Conservation (phyloP, 768 basidiomycete genomes). For the Agaricus bisporus region DNA sequence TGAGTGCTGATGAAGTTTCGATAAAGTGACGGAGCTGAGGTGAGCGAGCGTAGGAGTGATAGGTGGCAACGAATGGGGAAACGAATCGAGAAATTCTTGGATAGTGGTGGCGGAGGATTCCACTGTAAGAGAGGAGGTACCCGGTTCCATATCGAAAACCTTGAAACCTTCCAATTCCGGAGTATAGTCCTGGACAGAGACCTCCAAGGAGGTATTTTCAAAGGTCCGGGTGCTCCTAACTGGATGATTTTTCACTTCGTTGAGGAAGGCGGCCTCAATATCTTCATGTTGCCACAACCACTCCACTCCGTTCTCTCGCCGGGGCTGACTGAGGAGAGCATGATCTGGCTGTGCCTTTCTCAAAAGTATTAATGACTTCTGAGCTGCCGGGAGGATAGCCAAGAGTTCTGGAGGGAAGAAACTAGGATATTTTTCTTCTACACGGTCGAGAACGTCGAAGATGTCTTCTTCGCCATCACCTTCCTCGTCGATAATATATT, state of each 20-base stretch:
- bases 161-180: conserved; percentile 40
- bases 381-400: conserved; percentile 54
- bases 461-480: conserved; percentile 35
- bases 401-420: conserved; percentile 55
- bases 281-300: conserved; percentile 65
- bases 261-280: conserved; percentile 43
- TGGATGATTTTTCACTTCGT: not conserved
- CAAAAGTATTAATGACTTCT: conserved; percentile 63
- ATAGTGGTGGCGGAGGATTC: conserved; percentile 27
- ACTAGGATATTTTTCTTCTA: conserved; percentile 46
- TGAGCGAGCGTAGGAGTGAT: conserved; percentile 60
- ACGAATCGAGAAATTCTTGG: conserved; percentile 43
- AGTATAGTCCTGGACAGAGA: conserved; percentile 17
- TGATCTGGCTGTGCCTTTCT: conserved; percentile 62
- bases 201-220: not conserved
- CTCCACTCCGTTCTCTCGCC: conserved; percentile 23
- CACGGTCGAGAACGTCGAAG: conserved; percentile 28
- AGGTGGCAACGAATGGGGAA: conserved; percentile 54
- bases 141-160: conserved; percentile 67
- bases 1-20: conserved; percentile 56
- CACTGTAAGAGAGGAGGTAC: conserved; percentile 23
- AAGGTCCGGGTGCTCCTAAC: not conserved
- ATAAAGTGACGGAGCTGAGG: conserved; percentile 57
- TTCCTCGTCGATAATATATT: conserved; percentile 29
- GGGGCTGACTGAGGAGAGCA: conserved; percentile 35